A percentile compares a stretch with the other conserved stretches of the same genome.
These are phyloP conservation scores for Striga hermonthica DNA, from an alignment of 305 asterid genomes.

Conservation along the genomic window DNA sequence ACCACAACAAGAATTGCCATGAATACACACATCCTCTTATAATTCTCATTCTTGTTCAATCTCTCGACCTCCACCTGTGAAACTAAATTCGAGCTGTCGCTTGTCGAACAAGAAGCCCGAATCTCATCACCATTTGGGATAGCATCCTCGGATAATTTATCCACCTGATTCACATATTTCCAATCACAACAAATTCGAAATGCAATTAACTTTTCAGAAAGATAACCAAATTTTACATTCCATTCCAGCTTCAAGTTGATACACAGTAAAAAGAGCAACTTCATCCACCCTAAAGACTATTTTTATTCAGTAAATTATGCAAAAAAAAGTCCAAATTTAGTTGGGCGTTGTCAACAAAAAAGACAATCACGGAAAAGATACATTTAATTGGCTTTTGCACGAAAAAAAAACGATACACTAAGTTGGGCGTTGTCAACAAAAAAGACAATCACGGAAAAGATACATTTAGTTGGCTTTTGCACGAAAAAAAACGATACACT, in stretches of 20 bases:
- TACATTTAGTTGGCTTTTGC: no score
- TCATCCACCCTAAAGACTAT: background rate
- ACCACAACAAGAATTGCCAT: conserved; percentile 36
- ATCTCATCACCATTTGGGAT: conserved; percentile 11
- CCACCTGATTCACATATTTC: conserved; percentile 31
- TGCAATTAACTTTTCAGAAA: background rate
- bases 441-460: conserved; percentile 17
- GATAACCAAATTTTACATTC: background rate
- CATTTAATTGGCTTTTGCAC: no score
- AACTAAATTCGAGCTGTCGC: conserved; percentile 22
- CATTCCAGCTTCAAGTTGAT: conserved; percentile 5
- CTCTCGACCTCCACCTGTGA: conserved; percentile 29
- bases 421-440: conserved; percentile 27
- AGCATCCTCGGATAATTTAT: conserved; percentile 25
- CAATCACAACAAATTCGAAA: conserved; percentile 10
- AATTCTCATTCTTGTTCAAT: conserved; percentile 27
- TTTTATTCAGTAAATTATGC: no score
- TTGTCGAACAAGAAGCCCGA: conserved; percentile 24
- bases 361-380: conserved; percentile 16
- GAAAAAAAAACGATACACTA: background rate
- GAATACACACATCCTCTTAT: conserved; percentile 28
- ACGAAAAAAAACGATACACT: no score
- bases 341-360: conserved; percentile 26
- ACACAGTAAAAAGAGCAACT: background rate
- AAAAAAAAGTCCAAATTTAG: background rate